Conservation (phyloP, 169 alveolate genomes). For the Plasmodium inui region DNA sequence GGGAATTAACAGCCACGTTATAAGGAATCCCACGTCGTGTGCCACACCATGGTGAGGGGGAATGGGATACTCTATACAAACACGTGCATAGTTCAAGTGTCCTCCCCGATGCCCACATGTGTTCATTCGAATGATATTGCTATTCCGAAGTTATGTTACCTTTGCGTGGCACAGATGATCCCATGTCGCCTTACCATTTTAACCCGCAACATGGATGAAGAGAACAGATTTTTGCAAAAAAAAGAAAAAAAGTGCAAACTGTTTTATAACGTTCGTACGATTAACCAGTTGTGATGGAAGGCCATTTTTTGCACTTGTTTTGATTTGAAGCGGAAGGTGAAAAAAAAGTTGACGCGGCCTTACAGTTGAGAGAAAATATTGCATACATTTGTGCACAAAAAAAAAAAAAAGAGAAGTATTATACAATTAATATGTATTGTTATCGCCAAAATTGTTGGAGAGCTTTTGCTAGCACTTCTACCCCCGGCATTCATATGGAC, state of each 20-base stretch:
- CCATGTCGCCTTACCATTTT: background rate
- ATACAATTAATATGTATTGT: background rate
- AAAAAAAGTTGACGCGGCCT: background rate
- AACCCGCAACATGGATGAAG: background rate
- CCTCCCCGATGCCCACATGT: background rate
- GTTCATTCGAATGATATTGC: background rate
- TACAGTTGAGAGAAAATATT: background rate
- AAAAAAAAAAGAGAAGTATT: background rate
- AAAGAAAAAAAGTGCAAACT: background rate
- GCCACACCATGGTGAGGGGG: background rate
- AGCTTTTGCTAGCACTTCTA: background rate
- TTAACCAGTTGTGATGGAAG: background rate
- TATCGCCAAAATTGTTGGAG: background rate
- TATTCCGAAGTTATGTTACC: background rate
- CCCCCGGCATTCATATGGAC: background rate
- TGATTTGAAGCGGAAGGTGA: background rate
- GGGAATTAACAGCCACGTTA: background rate
- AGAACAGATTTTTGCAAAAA: background rate
- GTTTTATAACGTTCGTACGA: background rate
- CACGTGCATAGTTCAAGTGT: background rate
- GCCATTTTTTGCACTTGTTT: background rate
- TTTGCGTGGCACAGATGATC: background rate
- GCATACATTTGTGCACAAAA: background rate
- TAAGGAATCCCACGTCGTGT: background rate
- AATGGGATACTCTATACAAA: background rate